A percentile compares a stretch with the other conserved stretches of the same genome.
phyloP scores from a whole-genome alignment of 129 eudicot genomes.

The Centella asiatica region DNA sequence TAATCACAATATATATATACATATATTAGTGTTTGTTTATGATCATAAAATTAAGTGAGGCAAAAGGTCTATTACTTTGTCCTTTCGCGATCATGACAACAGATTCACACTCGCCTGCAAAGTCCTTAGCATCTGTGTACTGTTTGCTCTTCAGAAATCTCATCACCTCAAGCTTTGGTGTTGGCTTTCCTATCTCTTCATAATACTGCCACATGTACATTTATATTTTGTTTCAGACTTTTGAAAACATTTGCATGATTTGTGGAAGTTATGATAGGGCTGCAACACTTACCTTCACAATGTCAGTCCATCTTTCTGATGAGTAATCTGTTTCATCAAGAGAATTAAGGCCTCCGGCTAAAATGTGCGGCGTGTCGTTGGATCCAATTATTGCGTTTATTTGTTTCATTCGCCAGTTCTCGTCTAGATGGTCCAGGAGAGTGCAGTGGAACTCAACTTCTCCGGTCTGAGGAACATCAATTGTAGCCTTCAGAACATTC shows the following conservation, averaged over 20 bases:
- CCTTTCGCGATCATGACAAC: constrained; percentile 94
- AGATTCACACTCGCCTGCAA: constrained; percentile 85
- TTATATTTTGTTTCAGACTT: background rate
- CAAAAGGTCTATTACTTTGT: constrained; percentile 47
- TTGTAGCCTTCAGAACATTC: constrained; percentile 88
- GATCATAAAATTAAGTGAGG: background rate
- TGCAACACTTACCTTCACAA: constrained; percentile 54
- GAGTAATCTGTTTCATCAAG: constrained; percentile 91
- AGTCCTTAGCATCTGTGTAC: constrained; percentile 35
- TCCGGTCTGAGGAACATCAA: constrained; percentile 77
- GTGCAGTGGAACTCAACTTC: constrained; percentile 42
- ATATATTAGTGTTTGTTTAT: no score
- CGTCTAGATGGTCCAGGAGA: constrained; percentile 79
- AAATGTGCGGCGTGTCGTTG: constrained; percentile 69
- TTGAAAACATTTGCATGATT: background rate
- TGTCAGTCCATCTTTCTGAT: constrained; percentile 92
- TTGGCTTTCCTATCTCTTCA: constrained; percentile 95
- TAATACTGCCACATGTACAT: constrained; percentile 44
- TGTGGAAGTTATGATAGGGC: background rate
- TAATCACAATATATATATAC: no score
- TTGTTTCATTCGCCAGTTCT: constrained; percentile 93
- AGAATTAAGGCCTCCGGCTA: constrained; percentile 34
- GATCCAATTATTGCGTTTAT: constrained; percentile 72
- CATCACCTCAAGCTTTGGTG: constrained; percentile 92
- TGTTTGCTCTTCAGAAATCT: constrained; percentile 54